Percentiles rank a stretch among this genome's conserved stretches.
phyloP scores from a whole-genome alignment of 495 filamentous ascomycete genomes.

The Podospora conica region DNA sequence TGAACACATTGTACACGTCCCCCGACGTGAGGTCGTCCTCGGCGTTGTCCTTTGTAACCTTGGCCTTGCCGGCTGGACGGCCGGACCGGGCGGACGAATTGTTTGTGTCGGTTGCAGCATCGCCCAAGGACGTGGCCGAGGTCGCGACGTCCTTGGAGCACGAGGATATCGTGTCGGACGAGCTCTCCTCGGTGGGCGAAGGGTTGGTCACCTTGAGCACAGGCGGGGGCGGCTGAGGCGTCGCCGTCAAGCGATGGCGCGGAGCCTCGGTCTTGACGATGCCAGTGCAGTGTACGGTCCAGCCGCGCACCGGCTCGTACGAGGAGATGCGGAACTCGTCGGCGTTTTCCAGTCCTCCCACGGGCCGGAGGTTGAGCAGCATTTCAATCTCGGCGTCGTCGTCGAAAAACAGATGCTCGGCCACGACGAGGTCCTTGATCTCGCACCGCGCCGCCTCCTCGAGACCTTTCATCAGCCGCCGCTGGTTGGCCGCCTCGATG shows the following conservation, averaged over 20 bases:
- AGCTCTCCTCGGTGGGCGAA: slow-evolving; percentile 9
- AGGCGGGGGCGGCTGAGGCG: neutral
- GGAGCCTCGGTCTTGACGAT: slow-evolving; percentile 28
- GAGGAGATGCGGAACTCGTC: slow-evolving; percentile 38
- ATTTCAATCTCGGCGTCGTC: slow-evolving; percentile 29
- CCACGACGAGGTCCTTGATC: slow-evolving; percentile 19
- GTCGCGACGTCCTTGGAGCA: slow-evolving; percentile 8
- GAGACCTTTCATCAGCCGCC: slow-evolving; percentile 22
- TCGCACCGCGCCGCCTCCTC: slow-evolving; percentile 20
- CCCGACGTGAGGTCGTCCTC: slow-evolving; percentile 4
- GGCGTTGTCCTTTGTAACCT: neutral
- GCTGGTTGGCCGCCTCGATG: slow-evolving; percentile 8
- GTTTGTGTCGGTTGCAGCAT: slow-evolving; percentile 4
- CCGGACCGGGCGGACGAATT: slow-evolving; percentile 12
- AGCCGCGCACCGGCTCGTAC: slow-evolving; percentile 25
- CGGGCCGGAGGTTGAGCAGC: slow-evolving; percentile 23
- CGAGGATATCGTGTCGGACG: slow-evolving; percentile 12
- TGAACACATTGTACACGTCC: slow-evolving; percentile 10
- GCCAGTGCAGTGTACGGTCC: slow-evolving; percentile 30
- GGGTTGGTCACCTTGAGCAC: neutral
- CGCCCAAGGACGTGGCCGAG: slow-evolving; percentile 18
- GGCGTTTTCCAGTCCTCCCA: neutral
- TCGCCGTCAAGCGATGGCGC: neutral
- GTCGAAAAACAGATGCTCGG: slow-evolving; percentile 21
- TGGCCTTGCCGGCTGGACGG: slow-evolving; percentile 9